Evolutionary conservation across 75 land plant genomes (phyloP), one percentile per base, ranked within the genome.

Genomic region (Pinus tabuliformis): DNA sequence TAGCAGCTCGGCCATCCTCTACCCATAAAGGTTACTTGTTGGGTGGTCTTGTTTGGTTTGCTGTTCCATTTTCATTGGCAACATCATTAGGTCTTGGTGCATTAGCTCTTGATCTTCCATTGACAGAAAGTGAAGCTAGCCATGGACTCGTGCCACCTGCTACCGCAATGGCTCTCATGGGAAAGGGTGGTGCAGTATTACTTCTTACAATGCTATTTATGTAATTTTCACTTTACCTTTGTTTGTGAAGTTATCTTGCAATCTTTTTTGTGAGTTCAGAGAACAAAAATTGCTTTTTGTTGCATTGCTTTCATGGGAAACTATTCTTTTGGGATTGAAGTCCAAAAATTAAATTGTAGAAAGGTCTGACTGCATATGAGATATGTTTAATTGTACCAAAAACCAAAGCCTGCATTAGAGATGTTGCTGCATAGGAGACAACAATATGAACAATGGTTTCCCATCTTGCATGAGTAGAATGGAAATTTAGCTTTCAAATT

Each of bases 31-130:
- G 99, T 2, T 95, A 95, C 79, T 81, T 95, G 81, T 64, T 95
- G 81, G 98, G 99, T 42, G 99, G 99, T 6, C 80, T 96, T 30
- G 95, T 96, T 13, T 96, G 99, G 99, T 94, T 96, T 89, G 98
- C 99, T 2, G 90, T 96, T 36, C 99, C 99, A 16, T 94, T 96
- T 74, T 92, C 95, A 21, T 72, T 96, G 77, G 99, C 97, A 20
- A 96, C 97, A 18, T 87, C 97, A 28, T 74, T 96, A n/a, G 99
- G 97, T 9, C 75, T 96, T 3, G 99, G 93, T 76, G 97, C 99
- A n/a, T 84, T 96, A 24, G 98, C 99, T n/a, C 95, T 96, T 74
- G 95, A 94, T 78, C 90, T 96, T 36, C 99, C 99, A 20, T 21
- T 96, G 33, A 96, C 95, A 22, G 86, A 81, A 73, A 80, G 59